Evolutionary conservation across 495 filamentous ascomycete species (phyloP).

Genomic region (Xanthoparmelia taractica): DNA sequence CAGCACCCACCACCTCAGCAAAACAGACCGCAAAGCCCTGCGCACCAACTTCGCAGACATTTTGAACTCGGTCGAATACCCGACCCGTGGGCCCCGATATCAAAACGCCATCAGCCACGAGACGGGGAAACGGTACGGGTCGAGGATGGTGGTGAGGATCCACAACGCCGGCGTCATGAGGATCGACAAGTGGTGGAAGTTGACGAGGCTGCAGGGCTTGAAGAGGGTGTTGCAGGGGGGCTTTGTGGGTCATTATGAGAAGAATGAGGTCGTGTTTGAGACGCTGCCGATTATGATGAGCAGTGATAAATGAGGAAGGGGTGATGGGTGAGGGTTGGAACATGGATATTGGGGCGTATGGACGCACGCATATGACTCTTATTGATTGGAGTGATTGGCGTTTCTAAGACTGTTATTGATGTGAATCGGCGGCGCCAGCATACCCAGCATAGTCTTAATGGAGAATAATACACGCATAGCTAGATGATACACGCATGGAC

Average conservation of each 20-base stretch:
- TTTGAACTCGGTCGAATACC: conserved; percentile 73
- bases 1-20: conserved; percentile 53
- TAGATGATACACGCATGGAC: not conserved
- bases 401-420: not conserved
- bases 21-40: conserved; percentile 62
- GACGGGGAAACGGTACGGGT: conserved; percentile 65
- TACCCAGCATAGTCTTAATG: no score
- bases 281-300: conserved; percentile 46
- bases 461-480: no score
- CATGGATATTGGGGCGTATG: not conserved
- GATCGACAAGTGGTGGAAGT: conserved; percentile 89
- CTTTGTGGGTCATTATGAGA: conserved; percentile 70
- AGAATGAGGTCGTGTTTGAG: conserved; percentile 72
- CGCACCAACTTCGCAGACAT: conserved; percentile 77
- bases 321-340: not conserved
- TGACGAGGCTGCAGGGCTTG: conserved; percentile 66
- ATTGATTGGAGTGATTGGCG: not conserved
- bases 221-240: conserved; percentile 73
- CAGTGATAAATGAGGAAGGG: not conserved
- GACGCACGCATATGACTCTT: not conserved
- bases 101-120: conserved; percentile 65
- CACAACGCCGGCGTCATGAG: conserved; percentile 62
- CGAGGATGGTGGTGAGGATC: conserved; percentile 67
- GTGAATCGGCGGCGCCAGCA: no score
- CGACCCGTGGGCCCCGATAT: conserved; percentile 62